phyloP scores from a whole-genome alignment of 768 basidiomycete genomes.

The Collybia sp. region DNA sequence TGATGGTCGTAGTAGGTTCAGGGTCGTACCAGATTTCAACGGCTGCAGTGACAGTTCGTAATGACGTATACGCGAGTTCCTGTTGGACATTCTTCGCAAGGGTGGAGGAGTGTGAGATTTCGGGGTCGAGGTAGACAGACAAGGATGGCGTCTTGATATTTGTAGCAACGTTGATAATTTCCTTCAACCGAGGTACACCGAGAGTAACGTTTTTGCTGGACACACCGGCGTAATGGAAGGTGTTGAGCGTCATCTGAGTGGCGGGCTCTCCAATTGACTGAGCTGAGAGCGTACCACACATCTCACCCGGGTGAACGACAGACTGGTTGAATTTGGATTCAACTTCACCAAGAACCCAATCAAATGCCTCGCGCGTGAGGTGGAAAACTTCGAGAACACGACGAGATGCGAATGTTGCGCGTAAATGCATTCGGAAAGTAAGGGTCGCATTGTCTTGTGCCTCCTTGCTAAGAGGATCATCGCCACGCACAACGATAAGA shows the following conservation, averaged over 20 bases:
- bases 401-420: slow-evolving; percentile 82
- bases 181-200: slow-evolving; percentile 98
- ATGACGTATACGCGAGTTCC: slow-evolving; percentile 88
- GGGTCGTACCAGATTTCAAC: slow-evolving; percentile 99
- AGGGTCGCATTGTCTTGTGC: slow-evolving; percentile 88
- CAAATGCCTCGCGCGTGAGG: slow-evolving; percentile 89
- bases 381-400: slow-evolving; percentile 87
- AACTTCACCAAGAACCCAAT: slow-evolving; percentile 96
- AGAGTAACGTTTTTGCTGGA: slow-evolving; percentile 99
- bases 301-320: slow-evolving; percentile 90
- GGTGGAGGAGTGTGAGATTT: slow-evolving; percentile 54
- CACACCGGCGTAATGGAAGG: slow-evolving; percentile 99
- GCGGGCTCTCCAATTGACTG: slow-evolving; percentile 99
- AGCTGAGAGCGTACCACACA: slow-evolving; percentile 97
- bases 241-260: slow-evolving; percentile 99
- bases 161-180: slow-evolving; percentile 98
- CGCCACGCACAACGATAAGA: slow-evolving; percentile 84
- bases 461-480: slow-evolving; percentile 67
- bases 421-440: slow-evolving; percentile 90
- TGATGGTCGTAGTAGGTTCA: slow-evolving; percentile 84
- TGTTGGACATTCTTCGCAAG: slow-evolving; percentile 88
- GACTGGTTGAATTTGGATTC: slow-evolving; percentile 96
- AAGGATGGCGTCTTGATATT: slow-evolving; percentile 98
- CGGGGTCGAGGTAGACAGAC: slow-evolving; percentile 81
- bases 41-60: slow-evolving; percentile 90